phyloP scores from a whole-genome alignment of 2,329 filamentous ascomycete species.

The Neurospora crassa region DNA sequence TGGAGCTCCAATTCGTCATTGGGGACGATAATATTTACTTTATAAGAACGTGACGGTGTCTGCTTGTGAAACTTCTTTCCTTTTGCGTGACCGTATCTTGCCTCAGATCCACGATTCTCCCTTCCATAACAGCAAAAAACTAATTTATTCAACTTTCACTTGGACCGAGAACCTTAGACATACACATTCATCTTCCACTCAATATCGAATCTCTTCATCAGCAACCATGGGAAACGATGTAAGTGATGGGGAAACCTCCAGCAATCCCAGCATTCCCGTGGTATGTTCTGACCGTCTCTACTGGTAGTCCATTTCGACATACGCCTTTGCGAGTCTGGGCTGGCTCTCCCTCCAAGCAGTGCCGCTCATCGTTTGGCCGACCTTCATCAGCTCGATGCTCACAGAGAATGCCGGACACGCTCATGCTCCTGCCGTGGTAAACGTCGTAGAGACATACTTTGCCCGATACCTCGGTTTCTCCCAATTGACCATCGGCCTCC shows the following conservation, averaged over 20 bases:
- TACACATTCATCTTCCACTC: neutral
- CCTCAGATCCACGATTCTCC: neutral
- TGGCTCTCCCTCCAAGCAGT: constrained; percentile 41
- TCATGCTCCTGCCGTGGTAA: neutral
- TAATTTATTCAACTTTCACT: neutral
- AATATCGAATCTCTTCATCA: neutral
- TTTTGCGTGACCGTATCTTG: neutral
- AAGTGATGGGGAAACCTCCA: neutral
- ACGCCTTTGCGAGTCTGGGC: constrained; percentile 40
- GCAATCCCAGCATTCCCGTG: neutral
- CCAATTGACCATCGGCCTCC: constrained; percentile 52
- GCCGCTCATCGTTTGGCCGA: constrained; percentile 38
- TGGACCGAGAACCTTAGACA: neutral
- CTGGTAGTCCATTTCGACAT: constrained; percentile 37
- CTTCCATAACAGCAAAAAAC: neutral
- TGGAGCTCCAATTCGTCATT: neutral
- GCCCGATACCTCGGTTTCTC: constrained; percentile 60
- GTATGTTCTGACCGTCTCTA: constrained; percentile 2
- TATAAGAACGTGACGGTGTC: neutral
- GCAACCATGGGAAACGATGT: neutral
- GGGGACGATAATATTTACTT: neutral
- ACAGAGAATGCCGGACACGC: constrained; percentile 1
- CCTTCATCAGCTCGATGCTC: constrained; percentile 36
- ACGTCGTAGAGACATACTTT: constrained; percentile 63
- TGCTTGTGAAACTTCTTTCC: neutral